These are phyloP conservation scores for Neohortaea acidophila DNA, from an alignment of 495 filamentous ascomycete species.

Conservation along the genomic window DNA sequence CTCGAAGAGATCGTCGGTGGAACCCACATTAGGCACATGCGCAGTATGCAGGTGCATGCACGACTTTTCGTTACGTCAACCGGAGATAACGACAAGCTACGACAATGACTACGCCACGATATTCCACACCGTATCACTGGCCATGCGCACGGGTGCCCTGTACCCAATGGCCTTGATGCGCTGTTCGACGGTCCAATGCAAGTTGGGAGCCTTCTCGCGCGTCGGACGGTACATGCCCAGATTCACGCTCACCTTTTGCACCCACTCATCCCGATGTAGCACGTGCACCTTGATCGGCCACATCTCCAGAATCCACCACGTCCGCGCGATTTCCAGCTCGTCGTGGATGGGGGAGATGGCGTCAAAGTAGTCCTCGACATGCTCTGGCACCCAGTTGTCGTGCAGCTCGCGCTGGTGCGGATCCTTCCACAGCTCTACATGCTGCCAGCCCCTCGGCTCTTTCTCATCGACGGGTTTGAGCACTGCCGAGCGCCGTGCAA, in stretches of 20 bases:
- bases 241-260: constrained; percentile 24
- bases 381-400: constrained; percentile 20
- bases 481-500: constrained; percentile 5
- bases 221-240: constrained; percentile 23
- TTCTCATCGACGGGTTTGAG: constrained; percentile 4
- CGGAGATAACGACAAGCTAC: too few species aligned
- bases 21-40: too few species aligned
- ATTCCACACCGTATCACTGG: background rate
- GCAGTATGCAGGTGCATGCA: too few species aligned
- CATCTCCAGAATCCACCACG: constrained; percentile 30
- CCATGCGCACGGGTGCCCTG: background rate
- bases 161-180: background rate
- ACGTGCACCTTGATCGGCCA: constrained; percentile 27
- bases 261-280: constrained; percentile 18
- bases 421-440: background rate
- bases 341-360: constrained; percentile 23
- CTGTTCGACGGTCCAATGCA: constrained; percentile 27
- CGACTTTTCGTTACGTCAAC: too few species aligned
- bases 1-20: too few species aligned
- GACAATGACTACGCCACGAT: too few species aligned
- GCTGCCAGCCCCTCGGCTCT: constrained; percentile 1
- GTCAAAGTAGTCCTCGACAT: constrained; percentile 28
- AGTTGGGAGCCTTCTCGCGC: constrained; percentile 21
- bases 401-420: background rate
- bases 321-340: constrained; percentile 18